A percentile compares a stretch with the other conserved stretches of the same genome.
These are phyloP conservation scores for Pyrenochaeta sp. DNA, from an alignment of 2,329 filamentous ascomycete genomes.

Conservation along the genomic window DNA sequence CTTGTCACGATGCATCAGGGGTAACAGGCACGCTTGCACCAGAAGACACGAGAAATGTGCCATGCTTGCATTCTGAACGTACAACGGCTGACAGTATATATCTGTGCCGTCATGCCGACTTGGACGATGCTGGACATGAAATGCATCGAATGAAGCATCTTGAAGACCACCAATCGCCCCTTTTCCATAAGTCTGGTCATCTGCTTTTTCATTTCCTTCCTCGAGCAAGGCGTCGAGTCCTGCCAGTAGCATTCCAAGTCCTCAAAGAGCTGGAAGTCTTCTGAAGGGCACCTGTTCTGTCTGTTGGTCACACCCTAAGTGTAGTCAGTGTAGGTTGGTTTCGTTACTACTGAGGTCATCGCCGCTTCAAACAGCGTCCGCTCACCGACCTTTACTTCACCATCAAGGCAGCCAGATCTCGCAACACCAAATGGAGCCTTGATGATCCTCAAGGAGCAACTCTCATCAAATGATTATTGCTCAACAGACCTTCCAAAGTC, in stretches of 20 bases:
- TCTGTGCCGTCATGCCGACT: not conserved
- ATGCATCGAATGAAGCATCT: not conserved
- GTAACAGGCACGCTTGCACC: not conserved
- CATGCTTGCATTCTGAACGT: not conserved
- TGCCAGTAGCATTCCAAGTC: not conserved
- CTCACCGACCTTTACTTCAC: not conserved
- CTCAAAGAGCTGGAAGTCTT: not conserved
- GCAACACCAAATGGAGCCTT: too few species aligned
- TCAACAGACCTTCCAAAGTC: too few species aligned
- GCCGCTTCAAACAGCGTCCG: not conserved
- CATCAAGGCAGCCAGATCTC: too few species aligned
- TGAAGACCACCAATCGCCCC: not conserved
- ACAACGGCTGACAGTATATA: not conserved
- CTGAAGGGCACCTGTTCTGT: not conserved
- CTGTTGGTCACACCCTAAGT: not conserved
- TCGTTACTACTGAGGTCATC: not conserved
- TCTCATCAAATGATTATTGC: too few species aligned
- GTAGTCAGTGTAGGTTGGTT: not conserved
- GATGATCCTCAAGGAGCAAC: too few species aligned
- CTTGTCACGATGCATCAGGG: not conserved
- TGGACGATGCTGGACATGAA: not conserved
- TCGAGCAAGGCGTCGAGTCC: not conserved
- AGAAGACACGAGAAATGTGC: not conserved
- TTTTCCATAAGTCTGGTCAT: not conserved
- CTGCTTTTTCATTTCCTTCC: not conserved